These are phyloP conservation scores for Fagopyrum esculentum DNA, from an alignment of 148 eudicot genomes.

Conservation along the genomic window DNA sequence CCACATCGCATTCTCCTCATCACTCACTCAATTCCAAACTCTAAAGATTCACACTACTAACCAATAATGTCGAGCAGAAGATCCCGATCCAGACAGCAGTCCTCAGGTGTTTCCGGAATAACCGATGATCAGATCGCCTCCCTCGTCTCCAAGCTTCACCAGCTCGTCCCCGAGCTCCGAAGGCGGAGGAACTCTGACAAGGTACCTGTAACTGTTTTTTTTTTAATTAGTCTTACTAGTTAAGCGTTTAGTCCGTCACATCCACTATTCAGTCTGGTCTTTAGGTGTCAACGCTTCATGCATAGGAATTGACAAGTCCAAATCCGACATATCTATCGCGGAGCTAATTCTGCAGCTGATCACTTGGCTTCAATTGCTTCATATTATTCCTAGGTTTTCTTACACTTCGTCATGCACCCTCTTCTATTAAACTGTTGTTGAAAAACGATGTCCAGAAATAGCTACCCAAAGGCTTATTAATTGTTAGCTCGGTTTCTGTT, in stretches of 20 bases:
- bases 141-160: slow-evolving; percentile 64
- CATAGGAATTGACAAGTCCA: too few relatives aligned
- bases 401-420: neutral
- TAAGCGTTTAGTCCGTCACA: neutral
- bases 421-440: too few relatives aligned
- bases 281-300: too few relatives aligned
- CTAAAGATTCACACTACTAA: neutral
- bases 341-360: too few relatives aligned
- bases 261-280: too few relatives aligned
- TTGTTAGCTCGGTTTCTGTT: too few relatives aligned
- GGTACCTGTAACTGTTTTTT: slow-evolving; percentile 25
- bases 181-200: slow-evolving; percentile 51
- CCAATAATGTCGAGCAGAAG: slow-evolving; percentile 64
- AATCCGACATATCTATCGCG: too few relatives aligned
- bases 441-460: too few relatives aligned
- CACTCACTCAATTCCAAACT: neutral
- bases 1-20: neutral
- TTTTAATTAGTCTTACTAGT: neutral
- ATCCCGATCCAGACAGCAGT: slow-evolving; percentile 58
- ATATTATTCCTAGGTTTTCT: neutral
- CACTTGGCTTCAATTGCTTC: neutral
- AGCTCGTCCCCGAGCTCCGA: slow-evolving; percentile 71
- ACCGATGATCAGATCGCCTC: slow-evolving; percentile 79
- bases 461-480: too few relatives aligned
- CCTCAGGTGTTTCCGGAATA: slow-evolving; percentile 36